Base-by-base conservation (phyloP, 176 grass and related monocot species). In the Oryza coarctata region DNA sequence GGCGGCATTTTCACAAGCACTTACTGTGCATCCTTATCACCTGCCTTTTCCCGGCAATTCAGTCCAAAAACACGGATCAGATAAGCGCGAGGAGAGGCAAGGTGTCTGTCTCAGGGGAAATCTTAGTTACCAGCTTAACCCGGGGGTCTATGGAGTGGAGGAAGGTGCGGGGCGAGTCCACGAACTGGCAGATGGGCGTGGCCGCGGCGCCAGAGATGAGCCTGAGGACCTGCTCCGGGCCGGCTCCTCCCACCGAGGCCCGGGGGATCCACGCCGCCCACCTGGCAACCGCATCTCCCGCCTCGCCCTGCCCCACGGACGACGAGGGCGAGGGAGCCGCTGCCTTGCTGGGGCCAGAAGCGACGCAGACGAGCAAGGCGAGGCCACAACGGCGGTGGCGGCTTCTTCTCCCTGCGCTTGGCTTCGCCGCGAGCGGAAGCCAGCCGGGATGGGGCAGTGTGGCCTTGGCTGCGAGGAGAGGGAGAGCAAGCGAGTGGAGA, bases 141-240 rank as follows among this genome's bases (percentile, higher is more conserved):
- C 95, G 95, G 7, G 95, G 92, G 29, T 98, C 92, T 52, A 98
- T 65, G 40, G 89, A 93, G 85, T 98, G 95, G 76, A 98, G 90
- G 73, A 98, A 98, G 75, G 92, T 98, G 63, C 89, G 88, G 1
- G 95, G 95, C 3, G 82, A 87, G 31, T 98, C 90, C 27, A 98
- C 74, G 88, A 95, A 95, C 88, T 98, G 95, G 80, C 90, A 95
- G 60, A 95, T 87, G 82, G 92, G 92, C 67, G 90, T 89, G 41
- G 95, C 94, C 71, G 92, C 92, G 62, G 92, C 90, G 40, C 92
- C 90, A 7, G 95, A 93, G 80, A 98, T 95, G 71, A 98, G 79
- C 79, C 84, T 88, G 30, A 95, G 93, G 33, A 98, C 84, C 73
- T 83, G 74, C 87, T 98, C 92, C 12, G 90, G 90, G 11, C 66